A percentile compares a stretch with the other conserved stretches of the same genome.
These are phyloP conservation scores for Hyphopichia wangnamkhiaoensis DNA, from an alignment of 1,139 yeast species.

Conservation along the genomic window DNA sequence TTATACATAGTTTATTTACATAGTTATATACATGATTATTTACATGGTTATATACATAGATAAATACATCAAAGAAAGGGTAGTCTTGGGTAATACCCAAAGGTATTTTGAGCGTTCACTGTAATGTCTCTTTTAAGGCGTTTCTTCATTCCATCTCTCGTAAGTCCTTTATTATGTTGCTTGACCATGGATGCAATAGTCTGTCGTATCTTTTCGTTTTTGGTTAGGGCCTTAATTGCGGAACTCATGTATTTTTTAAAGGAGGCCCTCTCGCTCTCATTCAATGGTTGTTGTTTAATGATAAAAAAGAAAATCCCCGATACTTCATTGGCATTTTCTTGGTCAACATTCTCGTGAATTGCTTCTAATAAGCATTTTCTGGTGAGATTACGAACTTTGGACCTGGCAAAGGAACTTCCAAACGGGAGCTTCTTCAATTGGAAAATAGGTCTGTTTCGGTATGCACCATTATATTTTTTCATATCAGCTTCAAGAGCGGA, in stretches of 20 bases:
- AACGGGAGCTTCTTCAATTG: conserved; percentile 28
- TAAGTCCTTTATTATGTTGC: conserved; percentile 10
- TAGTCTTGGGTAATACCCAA: conserved; percentile 43
- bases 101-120: conserved; percentile 60
- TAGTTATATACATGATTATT: background rate
- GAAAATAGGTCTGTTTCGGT: conserved; percentile 23
- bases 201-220: conserved; percentile 12
- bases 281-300: conserved; percentile 38
- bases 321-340: conserved; percentile 17
- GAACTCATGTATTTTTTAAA: conserved; percentile 28
- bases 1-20: too few species aligned
- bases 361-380: conserved; percentile 24
- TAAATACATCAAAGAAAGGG: conserved; percentile 17
- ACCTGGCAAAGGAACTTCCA: conserved; percentile 36
- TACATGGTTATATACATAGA: background rate
- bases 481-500: conserved; percentile 21
- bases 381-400: conserved; percentile 26
- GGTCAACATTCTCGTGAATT: conserved; percentile 14
- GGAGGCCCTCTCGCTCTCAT: conserved; percentile 24
- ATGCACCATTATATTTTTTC: conserved; percentile 29
- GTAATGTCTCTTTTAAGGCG: conserved; percentile 50
- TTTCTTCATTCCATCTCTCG: conserved; percentile 19
- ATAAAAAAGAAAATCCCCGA: conserved; percentile 47
- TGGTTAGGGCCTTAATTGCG: conserved; percentile 30
- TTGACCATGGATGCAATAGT: conserved; percentile 16